phyloP scores from a whole-genome alignment of 371 early-diverging fungal species.

The Circinella minor region DNA sequence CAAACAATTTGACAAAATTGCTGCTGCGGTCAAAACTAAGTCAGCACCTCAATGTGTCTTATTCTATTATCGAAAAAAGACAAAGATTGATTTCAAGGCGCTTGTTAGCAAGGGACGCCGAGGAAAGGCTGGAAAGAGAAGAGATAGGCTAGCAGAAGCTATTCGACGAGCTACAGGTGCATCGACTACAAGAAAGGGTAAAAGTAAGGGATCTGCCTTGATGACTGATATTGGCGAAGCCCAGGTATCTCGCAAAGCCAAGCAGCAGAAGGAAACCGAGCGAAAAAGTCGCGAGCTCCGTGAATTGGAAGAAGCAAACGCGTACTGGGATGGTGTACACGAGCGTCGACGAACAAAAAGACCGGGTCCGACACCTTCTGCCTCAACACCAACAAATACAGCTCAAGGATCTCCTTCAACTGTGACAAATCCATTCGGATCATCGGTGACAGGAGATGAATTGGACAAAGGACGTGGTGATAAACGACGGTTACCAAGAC shows the following conservation, averaged over 20 bases:
- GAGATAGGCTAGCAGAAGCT: conserved; percentile 50
- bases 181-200: conserved; percentile 39
- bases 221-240: conserved; percentile 71
- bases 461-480: conserved; percentile 15
- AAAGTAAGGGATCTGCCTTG: conserved; percentile 67
- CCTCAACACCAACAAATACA: neutral
- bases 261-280: conserved; percentile 54
- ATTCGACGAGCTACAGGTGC: conserved; percentile 47
- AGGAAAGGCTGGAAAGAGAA: conserved; percentile 45
- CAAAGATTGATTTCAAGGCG: conserved; percentile 82
- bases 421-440: neutral
- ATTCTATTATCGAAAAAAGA: conserved; percentile 93
- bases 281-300: conserved; percentile 44
- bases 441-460: neutral
- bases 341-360: conserved; percentile 34
- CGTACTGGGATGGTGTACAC: conserved; percentile 44
- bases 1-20: conserved; percentile 91
- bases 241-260: conserved; percentile 51
- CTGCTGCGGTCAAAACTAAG: conserved; percentile 77
- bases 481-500: conserved; percentile 22
- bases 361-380: conserved; percentile 12
- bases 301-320: conserved; percentile 48
- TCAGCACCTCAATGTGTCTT: conserved; percentile 84
- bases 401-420: too few relatives aligned
- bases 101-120: conserved; percentile 61